Percentiles rank a stretch among this genome's conserved stretches.
phyloP scores from a whole-genome alignment of 768 basidiomycete genomes.

The Suillus subaureus region DNA sequence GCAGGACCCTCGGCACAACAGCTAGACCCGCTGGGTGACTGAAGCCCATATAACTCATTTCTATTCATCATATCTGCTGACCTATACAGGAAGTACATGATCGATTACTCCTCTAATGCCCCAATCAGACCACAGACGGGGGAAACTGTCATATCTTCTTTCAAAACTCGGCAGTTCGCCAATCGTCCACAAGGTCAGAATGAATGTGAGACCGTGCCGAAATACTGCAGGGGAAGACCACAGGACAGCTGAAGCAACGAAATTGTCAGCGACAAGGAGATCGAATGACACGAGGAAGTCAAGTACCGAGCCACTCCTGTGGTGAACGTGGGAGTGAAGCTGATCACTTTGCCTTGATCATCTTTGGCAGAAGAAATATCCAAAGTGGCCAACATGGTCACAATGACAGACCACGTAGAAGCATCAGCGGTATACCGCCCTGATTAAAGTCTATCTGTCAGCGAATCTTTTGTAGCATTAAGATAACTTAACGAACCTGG shows the following conservation, averaged over 20 bases:
- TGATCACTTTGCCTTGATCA: slow-evolving; percentile 4
- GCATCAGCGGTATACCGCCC: slow-evolving; percentile 25
- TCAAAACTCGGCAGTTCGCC: background rate
- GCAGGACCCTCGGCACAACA: background rate
- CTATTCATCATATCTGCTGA: no score
- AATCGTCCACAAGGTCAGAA: background rate
- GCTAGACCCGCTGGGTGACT: background rate
- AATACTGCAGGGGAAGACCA: slow-evolving; percentile 1
- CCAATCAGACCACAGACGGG: background rate
- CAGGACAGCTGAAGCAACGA: background rate
- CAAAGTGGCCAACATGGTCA: slow-evolving; percentile 18
- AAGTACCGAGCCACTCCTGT: background rate
- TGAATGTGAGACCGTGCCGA: background rate
- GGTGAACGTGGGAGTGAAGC: slow-evolving; percentile 6
- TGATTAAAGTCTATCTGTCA: background rate
- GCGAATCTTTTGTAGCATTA: background rate
- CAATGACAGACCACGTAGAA: slow-evolving; percentile 23
- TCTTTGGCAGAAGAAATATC: slow-evolving; percentile 1
- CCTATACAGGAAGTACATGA: background rate
- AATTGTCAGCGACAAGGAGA: background rate
- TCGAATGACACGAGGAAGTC: background rate
- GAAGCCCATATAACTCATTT: background rate
- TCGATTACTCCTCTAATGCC: background rate
- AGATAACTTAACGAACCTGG: background rate
- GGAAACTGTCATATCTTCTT: background rate